Evolutionary conservation across 495 filamentous ascomycete species (phyloP).

Genomic region (Penicillium crystallinum): DNA sequence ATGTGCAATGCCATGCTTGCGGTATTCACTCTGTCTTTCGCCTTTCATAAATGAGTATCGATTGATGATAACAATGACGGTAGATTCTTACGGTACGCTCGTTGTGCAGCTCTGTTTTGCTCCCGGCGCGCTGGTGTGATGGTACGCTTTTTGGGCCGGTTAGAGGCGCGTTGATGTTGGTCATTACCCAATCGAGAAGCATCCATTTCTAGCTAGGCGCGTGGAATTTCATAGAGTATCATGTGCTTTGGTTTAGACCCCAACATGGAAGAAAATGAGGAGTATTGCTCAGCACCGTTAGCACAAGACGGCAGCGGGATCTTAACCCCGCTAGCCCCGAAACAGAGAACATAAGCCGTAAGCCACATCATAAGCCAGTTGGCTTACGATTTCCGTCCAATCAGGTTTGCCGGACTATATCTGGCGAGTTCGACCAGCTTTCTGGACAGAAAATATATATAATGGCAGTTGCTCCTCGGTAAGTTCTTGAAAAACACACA

Average conservation of each 20-base stretch:
- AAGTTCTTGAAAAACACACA: background rate
- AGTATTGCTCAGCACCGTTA: background rate
- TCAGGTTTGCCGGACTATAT: slow-evolving; percentile 6
- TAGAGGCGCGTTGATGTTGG: background rate
- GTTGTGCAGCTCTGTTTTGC: slow-evolving; percentile 39
- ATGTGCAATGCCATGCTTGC: slow-evolving; percentile 1
- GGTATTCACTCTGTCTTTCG: slow-evolving; percentile 14
- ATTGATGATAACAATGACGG: background rate
- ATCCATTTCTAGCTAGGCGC: background rate
- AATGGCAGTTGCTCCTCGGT: too few relatives aligned
- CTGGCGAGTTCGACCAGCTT: background rate
- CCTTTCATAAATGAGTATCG: slow-evolving; percentile 3
- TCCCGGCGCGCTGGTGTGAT: slow-evolving; percentile 37
- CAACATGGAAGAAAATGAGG: background rate
- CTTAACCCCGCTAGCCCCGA: background rate
- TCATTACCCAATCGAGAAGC: background rate
- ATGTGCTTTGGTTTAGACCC: background rate
- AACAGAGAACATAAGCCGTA: background rate
- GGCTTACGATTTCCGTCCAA: slow-evolving; percentile 22
- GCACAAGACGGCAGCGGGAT: background rate
- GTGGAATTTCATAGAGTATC: background rate
- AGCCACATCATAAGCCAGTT: slow-evolving; percentile 9
- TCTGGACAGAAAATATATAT: background rate
- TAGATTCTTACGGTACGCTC: slow-evolving; percentile 30
- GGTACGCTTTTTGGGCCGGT: slow-evolving; percentile 25